phyloP scores from a whole-genome alignment of 2,329 filamentous ascomycete species.

The Teratosphaeria destructans region DNA sequence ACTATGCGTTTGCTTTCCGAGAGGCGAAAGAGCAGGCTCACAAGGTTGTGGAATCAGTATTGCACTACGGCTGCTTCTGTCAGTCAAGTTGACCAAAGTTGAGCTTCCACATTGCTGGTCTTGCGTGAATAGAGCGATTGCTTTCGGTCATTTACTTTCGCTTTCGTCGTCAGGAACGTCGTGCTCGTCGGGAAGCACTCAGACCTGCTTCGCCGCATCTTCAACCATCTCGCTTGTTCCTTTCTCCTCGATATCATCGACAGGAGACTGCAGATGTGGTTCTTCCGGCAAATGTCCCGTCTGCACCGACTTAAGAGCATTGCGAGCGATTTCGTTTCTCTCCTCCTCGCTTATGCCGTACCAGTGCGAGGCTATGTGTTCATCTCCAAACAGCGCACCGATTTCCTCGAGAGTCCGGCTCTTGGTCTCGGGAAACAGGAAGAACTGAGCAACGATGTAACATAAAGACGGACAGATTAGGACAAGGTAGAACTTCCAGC shows the following conservation, averaged over 20 bases:
- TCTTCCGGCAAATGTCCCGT: conserved; percentile 4
- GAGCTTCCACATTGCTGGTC: too few species aligned
- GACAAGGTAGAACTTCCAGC: conserved; percentile 10
- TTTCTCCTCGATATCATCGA: neutral
- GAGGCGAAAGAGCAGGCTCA: too few species aligned
- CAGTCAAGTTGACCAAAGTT: too few species aligned
- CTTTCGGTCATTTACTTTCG: too few species aligned
- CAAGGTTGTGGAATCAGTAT: too few species aligned
- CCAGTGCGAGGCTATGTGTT: conserved; percentile 7
- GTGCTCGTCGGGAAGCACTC: neutral
- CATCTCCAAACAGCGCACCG: conserved; percentile 23
- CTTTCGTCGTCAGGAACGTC: too few species aligned
- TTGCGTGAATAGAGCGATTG: too few species aligned
- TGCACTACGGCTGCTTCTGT: too few species aligned
- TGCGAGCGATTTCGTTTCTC: conserved; percentile 10
- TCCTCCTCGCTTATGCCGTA: conserved; percentile 14
- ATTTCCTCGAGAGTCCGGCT: conserved; percentile 26
- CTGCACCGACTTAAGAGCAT: conserved; percentile 10
- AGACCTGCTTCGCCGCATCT: neutral
- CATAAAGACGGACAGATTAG: conserved; percentile 5
- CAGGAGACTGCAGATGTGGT: neutral
- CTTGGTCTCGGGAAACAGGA: conserved; percentile 19
- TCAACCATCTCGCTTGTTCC: neutral
- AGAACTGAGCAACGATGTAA: conserved; percentile 3
- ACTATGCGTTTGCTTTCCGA: too few species aligned